phyloP scores from a whole-genome alignment of 129 eudicot genomes.

The Saposhnikovia divaricata region DNA sequence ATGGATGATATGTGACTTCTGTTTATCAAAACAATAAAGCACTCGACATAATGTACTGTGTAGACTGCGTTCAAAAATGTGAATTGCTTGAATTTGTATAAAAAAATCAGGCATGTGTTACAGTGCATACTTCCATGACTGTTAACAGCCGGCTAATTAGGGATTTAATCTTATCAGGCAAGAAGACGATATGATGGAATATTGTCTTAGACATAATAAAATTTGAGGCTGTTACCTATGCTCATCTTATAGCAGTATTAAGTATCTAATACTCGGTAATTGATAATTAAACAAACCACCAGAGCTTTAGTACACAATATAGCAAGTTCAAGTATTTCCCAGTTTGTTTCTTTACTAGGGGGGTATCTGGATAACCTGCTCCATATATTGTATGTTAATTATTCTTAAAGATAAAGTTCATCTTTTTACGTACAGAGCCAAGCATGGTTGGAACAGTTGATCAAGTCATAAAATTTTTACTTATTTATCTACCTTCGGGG shows the following conservation, averaged over 20 bases:
- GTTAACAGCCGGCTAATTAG: neutral
- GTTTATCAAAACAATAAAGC: neutral
- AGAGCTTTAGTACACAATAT: no score
- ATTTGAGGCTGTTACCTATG: neutral
- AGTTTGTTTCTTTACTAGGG: neutral
- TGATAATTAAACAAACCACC: neutral
- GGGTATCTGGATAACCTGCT: neutral
- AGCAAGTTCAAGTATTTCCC: neutral
- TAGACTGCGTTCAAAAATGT: neutral
- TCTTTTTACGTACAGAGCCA: no score
- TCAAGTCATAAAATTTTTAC: neutral
- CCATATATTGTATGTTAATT: neutral
- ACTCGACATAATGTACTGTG: neutral
- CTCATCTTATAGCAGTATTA: neutral
- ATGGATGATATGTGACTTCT: neutral
- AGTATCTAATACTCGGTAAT: neutral
- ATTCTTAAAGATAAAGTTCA: neutral
- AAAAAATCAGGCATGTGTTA: neutral
- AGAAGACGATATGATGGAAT: neutral
- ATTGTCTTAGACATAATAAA: neutral
- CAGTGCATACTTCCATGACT: neutral
- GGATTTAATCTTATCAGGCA: neutral
- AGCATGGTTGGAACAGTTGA: neutral
- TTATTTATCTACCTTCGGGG: neutral
- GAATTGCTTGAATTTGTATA: neutral